These are phyloP conservation scores for Paradendryphiella salina DNA, from an alignment of 2,329 filamentous ascomycete genomes.

Conservation along the genomic window DNA sequence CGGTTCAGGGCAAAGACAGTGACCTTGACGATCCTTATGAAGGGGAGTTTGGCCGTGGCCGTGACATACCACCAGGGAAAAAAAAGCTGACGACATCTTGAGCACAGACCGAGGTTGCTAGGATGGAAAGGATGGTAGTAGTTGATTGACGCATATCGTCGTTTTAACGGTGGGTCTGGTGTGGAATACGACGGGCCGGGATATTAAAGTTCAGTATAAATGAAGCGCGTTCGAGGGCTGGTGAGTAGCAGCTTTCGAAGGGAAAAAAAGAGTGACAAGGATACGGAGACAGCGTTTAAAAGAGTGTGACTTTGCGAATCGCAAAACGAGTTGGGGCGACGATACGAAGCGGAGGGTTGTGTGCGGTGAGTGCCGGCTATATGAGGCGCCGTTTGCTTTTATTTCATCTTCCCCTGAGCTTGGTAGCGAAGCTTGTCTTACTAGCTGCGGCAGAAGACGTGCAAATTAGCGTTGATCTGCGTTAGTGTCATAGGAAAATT, in stretches of 20 bases:
- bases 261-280: constrained; percentile 6
- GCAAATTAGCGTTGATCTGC: constrained; percentile 8
- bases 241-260: background rate
- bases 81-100: constrained; percentile 25
- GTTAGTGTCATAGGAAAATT: constrained; percentile 5
- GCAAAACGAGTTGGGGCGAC: constrained; percentile 3
- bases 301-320: constrained; percentile 6
- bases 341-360: constrained; percentile 2
- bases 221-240: background rate
- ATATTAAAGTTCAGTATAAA: constrained; percentile 5
- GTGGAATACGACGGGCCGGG: background rate
- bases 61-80: constrained; percentile 28
- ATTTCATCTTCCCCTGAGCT: constrained; percentile 12
- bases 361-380: constrained; percentile 3
- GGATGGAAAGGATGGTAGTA: constrained; percentile 19
- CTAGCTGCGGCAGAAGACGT: constrained; percentile 7
- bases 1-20: background rate
- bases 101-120: constrained; percentile 24
- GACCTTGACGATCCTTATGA: background rate
- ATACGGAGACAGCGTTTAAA: constrained; percentile 1
- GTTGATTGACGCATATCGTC: constrained; percentile 30
- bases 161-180: background rate
- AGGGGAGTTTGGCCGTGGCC: background rate
- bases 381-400: constrained; percentile 9
- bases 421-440: constrained; percentile 12